Evolutionary conservation across 169 alveolate species (phyloP), one percentile per base, ranked within the genome.

Genomic region (Plasmodium cynomolgi): DNA sequence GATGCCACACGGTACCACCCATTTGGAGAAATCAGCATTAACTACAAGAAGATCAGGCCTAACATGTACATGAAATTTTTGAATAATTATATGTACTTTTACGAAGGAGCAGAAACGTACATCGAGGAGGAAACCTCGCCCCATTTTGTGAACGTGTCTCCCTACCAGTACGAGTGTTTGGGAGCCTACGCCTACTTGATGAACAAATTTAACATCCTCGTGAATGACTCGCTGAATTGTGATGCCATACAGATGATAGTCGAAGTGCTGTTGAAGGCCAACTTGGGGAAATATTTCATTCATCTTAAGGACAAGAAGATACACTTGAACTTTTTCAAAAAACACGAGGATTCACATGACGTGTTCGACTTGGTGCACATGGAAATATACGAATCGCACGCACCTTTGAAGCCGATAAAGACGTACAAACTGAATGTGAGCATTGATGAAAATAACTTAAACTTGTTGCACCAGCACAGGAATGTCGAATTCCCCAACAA

Each of bases 151-250:
- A 82, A 91, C 44, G 58, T 81, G 23, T 82, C 95, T 33, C 83
- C 82, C 7, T 82, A 91, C 77, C 74, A 72, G 8, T 91, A 91
- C 34, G 95, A 91, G 20, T 91, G 95, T 17, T 71, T 91, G 31
- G 95, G 95, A 1, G 95, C 92, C 11, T 91, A 91, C 56, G 95
- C 92, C 37, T 91, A 91, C 34, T 72, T 91, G 81, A 82, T 91
- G 84, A 91, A 91, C 54, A 91, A 83, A 33, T 91, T 91, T 37
- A 91, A 91, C 73, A 91, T 91, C 26, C 79, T 91, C 26, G 95
- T 91, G 62, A 83, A 91, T 74, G 84, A 33, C 3, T 44, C 79
- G 4, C 41, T 91, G 13, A 91, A 91, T 29, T 91, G 95, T 82
- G 95, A 91, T 26, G 95, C 90, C 15, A 29, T 91, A 41, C 71